phyloP scores from a whole-genome alignment of 2,329 filamentous ascomycete genomes.

The Alternaria dauci region DNA sequence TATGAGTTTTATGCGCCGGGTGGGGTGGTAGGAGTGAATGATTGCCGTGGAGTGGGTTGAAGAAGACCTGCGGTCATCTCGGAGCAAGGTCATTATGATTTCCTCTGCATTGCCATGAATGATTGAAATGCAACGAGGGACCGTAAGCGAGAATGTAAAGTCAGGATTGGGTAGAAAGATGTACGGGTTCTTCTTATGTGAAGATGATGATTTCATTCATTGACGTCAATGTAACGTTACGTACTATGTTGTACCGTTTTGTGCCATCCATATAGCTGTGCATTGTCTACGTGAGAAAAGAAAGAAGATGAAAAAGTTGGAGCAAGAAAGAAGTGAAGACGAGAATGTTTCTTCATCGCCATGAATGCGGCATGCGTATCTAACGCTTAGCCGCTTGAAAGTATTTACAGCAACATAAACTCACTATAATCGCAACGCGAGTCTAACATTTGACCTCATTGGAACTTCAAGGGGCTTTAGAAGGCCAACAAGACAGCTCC shows the following conservation, averaged over 20 bases:
- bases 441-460: neutral
- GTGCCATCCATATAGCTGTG: neutral
- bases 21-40: neutral
- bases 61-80: neutral
- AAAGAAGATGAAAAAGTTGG: neutral
- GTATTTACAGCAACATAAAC: neutral
- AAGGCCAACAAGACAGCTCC: conserved; percentile 39
- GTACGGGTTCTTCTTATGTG: neutral
- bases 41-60: neutral
- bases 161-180: neutral
- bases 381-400: neutral
- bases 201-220: neutral
- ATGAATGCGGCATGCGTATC: neutral
- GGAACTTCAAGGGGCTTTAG: conserved; percentile 14
- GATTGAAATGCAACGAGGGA: neutral
- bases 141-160: neutral
- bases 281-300: neutral
- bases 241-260: neutral
- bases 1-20: too few species aligned
- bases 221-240: neutral
- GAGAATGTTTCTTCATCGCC: neutral
- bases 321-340: neutral
- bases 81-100: neutral
- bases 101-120: neutral
- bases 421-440: neutral